Evolutionary conservation across 192 early-diverging fungal species (phyloP).

Genomic region (Coemansia sp.): DNA sequence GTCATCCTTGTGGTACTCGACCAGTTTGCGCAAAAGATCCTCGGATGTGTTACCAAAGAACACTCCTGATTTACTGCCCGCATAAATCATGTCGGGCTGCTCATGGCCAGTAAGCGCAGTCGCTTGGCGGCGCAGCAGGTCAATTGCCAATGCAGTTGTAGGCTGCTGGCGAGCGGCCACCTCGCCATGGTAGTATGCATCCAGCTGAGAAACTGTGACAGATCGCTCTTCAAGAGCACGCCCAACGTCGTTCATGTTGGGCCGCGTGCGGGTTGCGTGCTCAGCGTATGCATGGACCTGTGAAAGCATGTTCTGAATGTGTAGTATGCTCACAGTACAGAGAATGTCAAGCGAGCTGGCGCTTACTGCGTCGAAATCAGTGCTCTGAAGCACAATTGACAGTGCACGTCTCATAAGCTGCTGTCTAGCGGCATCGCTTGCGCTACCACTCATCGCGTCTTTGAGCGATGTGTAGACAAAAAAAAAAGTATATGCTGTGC

Average conservation of each 20-base stretch:
- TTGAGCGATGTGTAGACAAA: not conserved
- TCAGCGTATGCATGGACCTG: constrained; percentile 52
- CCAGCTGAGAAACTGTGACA: constrained; percentile 30
- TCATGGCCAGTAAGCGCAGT: not conserved
- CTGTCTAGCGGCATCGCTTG: constrained; percentile 23
- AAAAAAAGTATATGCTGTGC: not conserved
- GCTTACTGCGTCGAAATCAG: constrained; percentile 29
- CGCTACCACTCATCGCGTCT: constrained; percentile 18
- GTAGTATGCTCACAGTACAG: constrained; percentile 33
- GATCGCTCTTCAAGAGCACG: constrained; percentile 46
- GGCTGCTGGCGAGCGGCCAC: constrained; percentile 8
- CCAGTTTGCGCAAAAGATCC: constrained; percentile 28
- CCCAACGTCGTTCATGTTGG: constrained; percentile 54
- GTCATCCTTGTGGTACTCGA: constrained; percentile 16
- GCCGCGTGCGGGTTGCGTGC: constrained; percentile 52
- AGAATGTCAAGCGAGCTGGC: constrained; percentile 40
- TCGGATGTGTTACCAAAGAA: constrained; percentile 41
- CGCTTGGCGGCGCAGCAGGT: constrained; percentile 14
- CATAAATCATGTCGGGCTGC: not conserved
- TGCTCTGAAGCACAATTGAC: constrained; percentile 34
- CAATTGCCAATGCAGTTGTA: constrained; percentile 13
- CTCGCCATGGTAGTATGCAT: constrained; percentile 30
- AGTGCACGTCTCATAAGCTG: constrained; percentile 40
- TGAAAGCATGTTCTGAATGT: constrained; percentile 53
- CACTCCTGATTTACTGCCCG: constrained; percentile 8